phyloP scores from a whole-genome alignment of 768 basidiomycete genomes.

The Rhodotorula graminis region DNA sequence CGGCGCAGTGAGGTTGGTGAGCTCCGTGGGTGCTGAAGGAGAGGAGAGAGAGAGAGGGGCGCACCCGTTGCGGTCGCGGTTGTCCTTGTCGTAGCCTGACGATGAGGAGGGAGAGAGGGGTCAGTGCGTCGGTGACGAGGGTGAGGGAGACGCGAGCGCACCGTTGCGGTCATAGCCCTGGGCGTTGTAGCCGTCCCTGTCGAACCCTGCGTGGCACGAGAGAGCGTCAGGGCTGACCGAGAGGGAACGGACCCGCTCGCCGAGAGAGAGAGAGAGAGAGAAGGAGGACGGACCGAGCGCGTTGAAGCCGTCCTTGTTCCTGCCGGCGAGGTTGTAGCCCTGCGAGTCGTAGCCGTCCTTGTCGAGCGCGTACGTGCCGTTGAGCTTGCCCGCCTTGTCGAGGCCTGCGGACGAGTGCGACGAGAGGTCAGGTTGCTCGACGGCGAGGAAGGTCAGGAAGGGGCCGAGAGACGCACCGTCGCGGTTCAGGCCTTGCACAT shows the following conservation, averaged over 20 bases:
- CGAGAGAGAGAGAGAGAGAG: neutral
- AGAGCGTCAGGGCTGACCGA: no score
- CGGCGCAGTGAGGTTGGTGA: no score
- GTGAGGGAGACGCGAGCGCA: neutral
- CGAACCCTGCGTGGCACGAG: neutral
- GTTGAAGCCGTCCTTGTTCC: neutral
- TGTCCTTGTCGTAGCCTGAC: neutral
- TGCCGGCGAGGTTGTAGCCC: neutral
- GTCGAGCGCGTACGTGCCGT: conserved; percentile 1
- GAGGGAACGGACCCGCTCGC: no score
- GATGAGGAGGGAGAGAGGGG: neutral
- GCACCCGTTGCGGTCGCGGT: neutral
- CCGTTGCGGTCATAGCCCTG: neutral
- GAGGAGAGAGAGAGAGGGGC: neutral
- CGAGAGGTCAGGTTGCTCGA: neutral
- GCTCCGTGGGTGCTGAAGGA: no score
- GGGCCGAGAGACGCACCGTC: neutral
- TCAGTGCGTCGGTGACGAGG: neutral
- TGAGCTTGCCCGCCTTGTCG: neutral
- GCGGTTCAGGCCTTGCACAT: neutral
- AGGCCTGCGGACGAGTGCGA: neutral
- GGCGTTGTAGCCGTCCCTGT: neutral
- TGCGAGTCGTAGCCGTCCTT: neutral
- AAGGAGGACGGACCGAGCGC: neutral
- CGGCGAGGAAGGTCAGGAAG: neutral